phyloP scores from a whole-genome alignment of 2,329 filamentous ascomycete genomes.

The Cladosporium sp. region DNA sequence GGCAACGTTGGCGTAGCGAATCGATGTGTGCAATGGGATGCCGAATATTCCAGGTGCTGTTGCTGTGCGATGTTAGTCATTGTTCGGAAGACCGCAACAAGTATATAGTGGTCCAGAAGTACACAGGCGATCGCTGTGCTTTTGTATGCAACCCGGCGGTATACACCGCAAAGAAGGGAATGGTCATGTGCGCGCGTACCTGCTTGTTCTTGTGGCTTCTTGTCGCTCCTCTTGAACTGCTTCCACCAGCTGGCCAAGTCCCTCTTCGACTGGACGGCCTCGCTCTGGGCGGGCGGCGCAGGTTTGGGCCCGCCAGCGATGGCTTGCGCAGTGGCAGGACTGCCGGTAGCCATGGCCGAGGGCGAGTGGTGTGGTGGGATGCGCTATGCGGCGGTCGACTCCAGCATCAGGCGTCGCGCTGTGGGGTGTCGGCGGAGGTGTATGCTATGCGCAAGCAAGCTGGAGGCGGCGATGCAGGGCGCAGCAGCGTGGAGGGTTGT shows the following conservation, averaged over 20 bases:
- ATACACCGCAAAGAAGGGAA: not conserved
- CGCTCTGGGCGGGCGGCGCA: constrained; percentile 50
- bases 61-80: constrained; percentile 12
- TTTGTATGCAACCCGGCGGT: not conserved
- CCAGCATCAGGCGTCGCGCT: constrained; percentile 27
- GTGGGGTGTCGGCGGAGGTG: constrained; percentile 8
- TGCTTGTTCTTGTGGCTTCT: constrained; percentile 64
- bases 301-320: constrained; percentile 46
- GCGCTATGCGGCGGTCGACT: constrained; percentile 24
- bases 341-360: constrained; percentile 42
- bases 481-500: constrained; percentile 11
- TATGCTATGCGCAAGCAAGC: constrained; percentile 11
- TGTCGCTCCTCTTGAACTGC: constrained; percentile 73
- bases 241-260: constrained; percentile 98
- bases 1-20: constrained; percentile 95
- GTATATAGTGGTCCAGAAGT: not conserved
- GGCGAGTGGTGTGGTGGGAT: constrained; percentile 19
- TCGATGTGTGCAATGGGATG: constrained; percentile 87
- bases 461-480: constrained; percentile 21
- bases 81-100: not conserved
- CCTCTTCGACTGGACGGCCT: constrained; percentile 78
- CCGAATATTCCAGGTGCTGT: constrained; percentile 78
- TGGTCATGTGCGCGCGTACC: constrained; percentile 45
- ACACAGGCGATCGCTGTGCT: not conserved
- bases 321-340: constrained; percentile 43